These are phyloP conservation scores for Leishmania lainsoni DNA, from an alignment of 208 protist genomes.

Conservation along the genomic window DNA sequence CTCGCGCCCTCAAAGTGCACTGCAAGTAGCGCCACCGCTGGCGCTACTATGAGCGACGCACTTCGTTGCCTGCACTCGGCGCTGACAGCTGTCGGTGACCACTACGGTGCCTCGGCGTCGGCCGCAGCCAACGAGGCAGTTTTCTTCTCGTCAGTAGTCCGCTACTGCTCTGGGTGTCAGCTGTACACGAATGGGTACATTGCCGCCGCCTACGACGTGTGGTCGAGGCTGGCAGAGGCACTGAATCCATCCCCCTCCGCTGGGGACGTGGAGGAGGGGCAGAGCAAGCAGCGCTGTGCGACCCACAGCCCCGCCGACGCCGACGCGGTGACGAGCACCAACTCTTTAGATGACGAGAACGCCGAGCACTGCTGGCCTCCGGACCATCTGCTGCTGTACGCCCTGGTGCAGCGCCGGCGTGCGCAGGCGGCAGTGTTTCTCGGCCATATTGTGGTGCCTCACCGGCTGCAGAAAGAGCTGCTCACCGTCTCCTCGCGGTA, in stretches of 20 bases:
- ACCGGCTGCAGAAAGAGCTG: constrained; percentile 33
- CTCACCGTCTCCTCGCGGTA: constrained; percentile 42
- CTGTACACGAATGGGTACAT: constrained; percentile 54
- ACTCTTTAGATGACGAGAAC: neutral
- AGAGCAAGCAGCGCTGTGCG: neutral
- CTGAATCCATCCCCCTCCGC: constrained; percentile 21
- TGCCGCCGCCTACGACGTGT: constrained; percentile 60
- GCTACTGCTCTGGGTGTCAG: constrained; percentile 50
- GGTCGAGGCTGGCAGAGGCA: constrained; percentile 36
- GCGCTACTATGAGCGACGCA: neutral
- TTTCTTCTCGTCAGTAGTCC: constrained; percentile 57
- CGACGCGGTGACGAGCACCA: too few species aligned
- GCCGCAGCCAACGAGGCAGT: constrained; percentile 34
- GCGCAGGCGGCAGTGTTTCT: constrained; percentile 65
- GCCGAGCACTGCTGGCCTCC: constrained; percentile 53
- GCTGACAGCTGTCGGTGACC: constrained; percentile 32
- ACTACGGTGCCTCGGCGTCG: constrained; percentile 43
- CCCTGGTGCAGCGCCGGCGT: constrained; percentile 55
- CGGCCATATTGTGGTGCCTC: constrained; percentile 36
- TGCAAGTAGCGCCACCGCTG: neutral
- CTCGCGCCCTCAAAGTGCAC: constrained; percentile 1
- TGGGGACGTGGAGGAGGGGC: constrained; percentile 1
- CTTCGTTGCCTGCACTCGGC: constrained; percentile 40
- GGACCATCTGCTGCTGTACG: constrained; percentile 72
- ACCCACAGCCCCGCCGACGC: neutral